phyloP scores from a whole-genome alignment of 148 eudicot species.

The Agrostemma githago region DNA sequence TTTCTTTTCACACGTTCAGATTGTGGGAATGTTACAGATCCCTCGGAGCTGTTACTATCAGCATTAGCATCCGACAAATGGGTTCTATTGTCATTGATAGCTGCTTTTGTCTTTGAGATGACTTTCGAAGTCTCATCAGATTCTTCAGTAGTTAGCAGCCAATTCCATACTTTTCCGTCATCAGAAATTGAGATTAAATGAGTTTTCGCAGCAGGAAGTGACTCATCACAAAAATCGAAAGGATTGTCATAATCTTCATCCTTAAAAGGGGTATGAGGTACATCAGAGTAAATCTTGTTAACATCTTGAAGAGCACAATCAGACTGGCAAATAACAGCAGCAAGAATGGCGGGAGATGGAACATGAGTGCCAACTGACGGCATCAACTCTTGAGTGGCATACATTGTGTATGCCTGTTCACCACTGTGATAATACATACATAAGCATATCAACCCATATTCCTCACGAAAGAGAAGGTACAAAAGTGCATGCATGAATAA shows the following conservation, averaged over 20 bases:
- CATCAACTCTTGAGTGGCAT: constrained; percentile 83
- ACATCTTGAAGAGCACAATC: constrained; percentile 73
- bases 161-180: constrained; percentile 97
- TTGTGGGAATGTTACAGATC: constrained; percentile 32
- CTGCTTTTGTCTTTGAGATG: constrained; percentile 23
- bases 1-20: constrained; percentile 30
- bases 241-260: constrained; percentile 65
- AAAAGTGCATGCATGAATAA: background rate
- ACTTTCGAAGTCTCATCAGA: constrained; percentile 48
- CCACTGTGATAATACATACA: constrained; percentile 58
- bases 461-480: background rate
- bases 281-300: constrained; percentile 56
- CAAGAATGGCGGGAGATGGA: constrained; percentile 84
- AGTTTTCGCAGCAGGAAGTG: constrained; percentile 59
- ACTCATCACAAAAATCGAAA: constrained; percentile 68
- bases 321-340: constrained; percentile 69
- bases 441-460: constrained; percentile 15
- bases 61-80: constrained; percentile 28
- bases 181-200: constrained; percentile 82
- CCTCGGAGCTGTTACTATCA: constrained; percentile 29
- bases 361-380: constrained; percentile 83
- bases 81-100: constrained; percentile 31
- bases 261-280: constrained; percentile 41
- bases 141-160: constrained; percentile 89
- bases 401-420: constrained; percentile 80